phyloP scores from a whole-genome alignment of 1,139 yeast species.

The Magnusiomyces suaveolens region DNA sequence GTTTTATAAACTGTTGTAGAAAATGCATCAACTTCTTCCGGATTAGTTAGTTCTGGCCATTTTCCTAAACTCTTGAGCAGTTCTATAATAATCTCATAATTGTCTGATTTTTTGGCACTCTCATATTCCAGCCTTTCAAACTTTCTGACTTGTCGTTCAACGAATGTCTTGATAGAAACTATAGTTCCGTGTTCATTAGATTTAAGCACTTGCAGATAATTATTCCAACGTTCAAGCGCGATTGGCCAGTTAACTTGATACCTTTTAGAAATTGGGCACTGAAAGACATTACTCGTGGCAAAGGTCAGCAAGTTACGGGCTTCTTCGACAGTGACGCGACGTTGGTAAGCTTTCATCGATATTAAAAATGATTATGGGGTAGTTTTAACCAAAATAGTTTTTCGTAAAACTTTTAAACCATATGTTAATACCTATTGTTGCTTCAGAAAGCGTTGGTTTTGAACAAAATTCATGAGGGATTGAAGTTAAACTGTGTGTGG shows the following conservation, averaged over 20 bases:
- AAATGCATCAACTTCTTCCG: not conserved
- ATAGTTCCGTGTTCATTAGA: not conserved
- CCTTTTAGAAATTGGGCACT: not conserved
- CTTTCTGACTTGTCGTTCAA: not conserved
- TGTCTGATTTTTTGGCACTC: not conserved
- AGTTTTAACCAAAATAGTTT: not conserved
- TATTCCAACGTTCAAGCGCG: not conserved
- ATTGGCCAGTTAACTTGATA: not conserved
- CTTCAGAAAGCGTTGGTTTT: too few relatives aligned
- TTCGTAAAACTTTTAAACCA: not conserved
- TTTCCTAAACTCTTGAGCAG: not conserved
- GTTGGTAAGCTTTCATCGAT: not conserved
- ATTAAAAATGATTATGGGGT: not conserved
- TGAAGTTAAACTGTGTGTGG: too few relatives aligned
- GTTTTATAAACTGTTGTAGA: not conserved
- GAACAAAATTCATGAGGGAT: too few relatives aligned
- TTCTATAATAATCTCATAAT: not conserved
- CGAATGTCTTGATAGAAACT: not conserved
- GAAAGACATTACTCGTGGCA: not conserved
- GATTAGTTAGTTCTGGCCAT: not conserved
- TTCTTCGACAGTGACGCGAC: not conserved
- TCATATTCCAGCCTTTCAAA: not conserved
- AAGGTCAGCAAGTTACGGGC: not conserved
- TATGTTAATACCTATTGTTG: not conserved
- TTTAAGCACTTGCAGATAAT: not conserved